phyloP scores from a whole-genome alignment of 169 alveolate species.

The Blepharisma undulans region DNA sequence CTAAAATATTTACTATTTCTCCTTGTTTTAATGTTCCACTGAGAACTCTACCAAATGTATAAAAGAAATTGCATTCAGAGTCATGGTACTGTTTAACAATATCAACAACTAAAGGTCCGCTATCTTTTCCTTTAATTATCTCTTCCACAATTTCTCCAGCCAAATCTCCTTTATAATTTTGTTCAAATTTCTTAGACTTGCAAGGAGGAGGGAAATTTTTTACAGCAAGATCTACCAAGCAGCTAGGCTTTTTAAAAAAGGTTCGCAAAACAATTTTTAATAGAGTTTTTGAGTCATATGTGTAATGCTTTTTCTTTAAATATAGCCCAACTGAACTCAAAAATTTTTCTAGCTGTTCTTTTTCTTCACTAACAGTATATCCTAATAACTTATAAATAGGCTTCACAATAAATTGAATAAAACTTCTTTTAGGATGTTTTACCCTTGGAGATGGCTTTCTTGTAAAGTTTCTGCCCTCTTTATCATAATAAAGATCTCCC shows the following conservation, averaged over 20 bases:
- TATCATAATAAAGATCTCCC: constrained; percentile 90
- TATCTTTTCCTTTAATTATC: constrained; percentile 66
- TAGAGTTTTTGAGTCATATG: constrained; percentile 83
- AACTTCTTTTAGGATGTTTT: constrained; percentile 88
- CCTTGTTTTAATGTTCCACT: constrained; percentile 95
- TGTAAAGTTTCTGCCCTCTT: constrained; percentile 73
- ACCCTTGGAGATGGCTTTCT: constrained; percentile 66
- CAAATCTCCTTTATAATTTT: constrained; percentile 66
- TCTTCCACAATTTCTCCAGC: constrained; percentile 50
- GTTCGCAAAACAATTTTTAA: constrained; percentile 75
- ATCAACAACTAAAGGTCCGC: constrained; percentile 88
- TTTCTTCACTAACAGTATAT: constrained; percentile 94
- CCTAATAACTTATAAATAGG: constrained; percentile 98
- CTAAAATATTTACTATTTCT: constrained; percentile 92
- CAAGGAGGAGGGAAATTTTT: constrained; percentile 15
- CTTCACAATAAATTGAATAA: constrained; percentile 96
- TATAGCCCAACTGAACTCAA: constrained; percentile 77
- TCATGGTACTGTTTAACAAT: constrained; percentile 94
- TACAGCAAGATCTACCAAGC: constrained; percentile 24
- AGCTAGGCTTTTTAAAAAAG: constrained; percentile 78
- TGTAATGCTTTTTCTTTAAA: constrained; percentile 80
- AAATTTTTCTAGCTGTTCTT: constrained; percentile 90
- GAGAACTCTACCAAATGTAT: constrained; percentile 95
- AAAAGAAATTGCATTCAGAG: constrained; percentile 90
- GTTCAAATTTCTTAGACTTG: neutral